Evolutionary conservation across 2,329 filamentous ascomycete genomes (phyloP).

Genomic region (Oidium heveae): DNA sequence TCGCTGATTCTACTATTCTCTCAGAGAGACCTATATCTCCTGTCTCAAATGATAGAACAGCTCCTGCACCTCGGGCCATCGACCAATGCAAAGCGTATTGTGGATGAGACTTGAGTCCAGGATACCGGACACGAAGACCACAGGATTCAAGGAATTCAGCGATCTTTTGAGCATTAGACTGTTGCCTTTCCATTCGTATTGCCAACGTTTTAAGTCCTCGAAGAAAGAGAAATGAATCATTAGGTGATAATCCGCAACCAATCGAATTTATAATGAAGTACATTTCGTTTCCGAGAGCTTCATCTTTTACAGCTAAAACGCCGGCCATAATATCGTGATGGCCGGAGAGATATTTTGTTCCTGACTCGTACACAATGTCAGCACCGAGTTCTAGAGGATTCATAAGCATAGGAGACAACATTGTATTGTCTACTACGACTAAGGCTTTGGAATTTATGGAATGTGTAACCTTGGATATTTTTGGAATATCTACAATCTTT

Average conservation of each 20-base stretch:
- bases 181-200: conserved; percentile 97
- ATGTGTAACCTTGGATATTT: conserved; percentile 55
- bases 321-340: conserved; percentile 99
- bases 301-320: conserved; percentile 75
- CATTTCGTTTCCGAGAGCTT: conserved; percentile 58
- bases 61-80: conserved; percentile 81
- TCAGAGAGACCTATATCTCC: conserved; percentile 64
- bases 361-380: conserved; percentile 91
- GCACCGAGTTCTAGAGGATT: conserved; percentile 88
- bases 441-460: conserved; percentile 52
- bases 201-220: conserved; percentile 88
- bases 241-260: conserved; percentile 78
- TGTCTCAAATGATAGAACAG: conserved; percentile 88
- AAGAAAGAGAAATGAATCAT: conserved; percentile 89
- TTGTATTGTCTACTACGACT: conserved; percentile 92
- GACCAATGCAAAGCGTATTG: conserved; percentile 93
- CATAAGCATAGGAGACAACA: conserved; percentile 84
- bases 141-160: conserved; percentile 75
- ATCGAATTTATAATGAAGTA: conserved; percentile 96
- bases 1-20: conserved; percentile 78
- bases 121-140: conserved; percentile 88
- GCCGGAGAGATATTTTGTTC: conserved; percentile 91
- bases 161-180: conserved; percentile 72
- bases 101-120: conserved; percentile 78
- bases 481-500: conserved; percentile 82